phyloP scores from a whole-genome alignment of 768 basidiomycete species.

The Suillus bovinus region DNA sequence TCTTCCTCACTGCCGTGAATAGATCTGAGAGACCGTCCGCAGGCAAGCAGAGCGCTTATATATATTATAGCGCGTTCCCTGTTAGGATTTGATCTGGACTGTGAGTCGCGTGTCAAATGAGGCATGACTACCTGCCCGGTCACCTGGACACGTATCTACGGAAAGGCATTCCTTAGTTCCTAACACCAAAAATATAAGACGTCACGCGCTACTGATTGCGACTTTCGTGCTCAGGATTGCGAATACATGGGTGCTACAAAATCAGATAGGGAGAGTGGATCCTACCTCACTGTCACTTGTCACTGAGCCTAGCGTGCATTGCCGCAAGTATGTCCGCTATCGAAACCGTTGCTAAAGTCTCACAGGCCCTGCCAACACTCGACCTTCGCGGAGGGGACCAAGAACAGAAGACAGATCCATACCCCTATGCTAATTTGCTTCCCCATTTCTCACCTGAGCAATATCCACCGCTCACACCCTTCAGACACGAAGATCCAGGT shows the following conservation, averaged over 20 bases:
- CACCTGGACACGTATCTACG: neutral
- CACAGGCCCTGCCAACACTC: slow-evolving; percentile 6
- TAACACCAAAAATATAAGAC: slow-evolving; percentile 16
- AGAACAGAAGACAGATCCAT: slow-evolving; percentile 27
- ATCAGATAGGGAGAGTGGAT: neutral
- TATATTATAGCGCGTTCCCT: neutral
- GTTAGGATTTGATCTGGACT: too few relatives aligned
- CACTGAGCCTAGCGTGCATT: neutral
- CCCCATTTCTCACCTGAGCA: slow-evolving; percentile 61
- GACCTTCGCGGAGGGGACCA: slow-evolving; percentile 11
- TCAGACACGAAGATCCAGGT: slow-evolving; percentile 79
- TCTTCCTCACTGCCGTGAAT: too few relatives aligned
- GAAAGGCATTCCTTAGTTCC: slow-evolving; percentile 1
- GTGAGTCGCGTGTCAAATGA: neutral
- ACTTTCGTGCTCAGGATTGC: slow-evolving; percentile 16
- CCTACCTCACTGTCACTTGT: neutral
- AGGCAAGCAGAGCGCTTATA: too few relatives aligned
- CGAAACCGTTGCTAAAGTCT: slow-evolving; percentile 17
- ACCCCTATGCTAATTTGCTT: slow-evolving; percentile 70
- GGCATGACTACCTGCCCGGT: neutral
- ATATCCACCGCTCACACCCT: slow-evolving; percentile 70
- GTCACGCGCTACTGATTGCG: slow-evolving; percentile 11
- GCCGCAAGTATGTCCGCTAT: slow-evolving; percentile 14
- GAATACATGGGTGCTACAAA: neutral
- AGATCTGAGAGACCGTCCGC: too few relatives aligned